Conservation (phyloP, 2,329 filamentous ascomycete species). For the Talaromyces sp. region DNA sequence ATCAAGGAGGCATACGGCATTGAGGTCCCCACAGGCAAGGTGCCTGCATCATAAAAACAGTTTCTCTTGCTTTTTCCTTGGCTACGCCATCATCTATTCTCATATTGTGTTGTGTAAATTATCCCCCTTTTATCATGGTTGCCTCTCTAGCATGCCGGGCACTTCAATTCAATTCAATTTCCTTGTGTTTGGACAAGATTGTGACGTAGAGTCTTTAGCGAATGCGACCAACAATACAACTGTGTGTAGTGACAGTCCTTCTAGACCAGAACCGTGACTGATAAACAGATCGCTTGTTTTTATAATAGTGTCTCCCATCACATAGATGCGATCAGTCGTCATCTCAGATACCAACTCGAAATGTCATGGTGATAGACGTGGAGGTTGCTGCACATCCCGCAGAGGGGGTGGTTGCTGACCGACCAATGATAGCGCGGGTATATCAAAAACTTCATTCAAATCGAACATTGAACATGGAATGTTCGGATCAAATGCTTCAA, state of each 20-base stretch:
- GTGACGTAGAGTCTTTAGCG: conserved; percentile 8
- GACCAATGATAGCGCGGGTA: conserved; percentile 31
- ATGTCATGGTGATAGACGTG: neutral
- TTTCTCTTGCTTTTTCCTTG: conserved; percentile 20
- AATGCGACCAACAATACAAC: neutral
- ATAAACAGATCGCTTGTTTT: neutral
- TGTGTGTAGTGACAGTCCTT: neutral
- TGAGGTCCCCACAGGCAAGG: conserved; percentile 69
- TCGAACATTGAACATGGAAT: too few species aligned
- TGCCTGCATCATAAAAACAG: conserved; percentile 43
- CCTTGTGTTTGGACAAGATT: conserved; percentile 14
- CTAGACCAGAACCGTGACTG: neutral
- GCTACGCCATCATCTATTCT: conserved; percentile 22
- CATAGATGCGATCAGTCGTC: neutral
- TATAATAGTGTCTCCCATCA: neutral
- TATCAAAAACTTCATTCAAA: conserved; percentile 30
- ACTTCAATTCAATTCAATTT: conserved; percentile 21
- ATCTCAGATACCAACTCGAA: too few species aligned
- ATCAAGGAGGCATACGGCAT: conserved; percentile 87
- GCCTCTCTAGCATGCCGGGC: conserved; percentile 26
- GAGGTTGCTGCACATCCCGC: conserved; percentile 9
- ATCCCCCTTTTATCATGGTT: conserved; percentile 28
- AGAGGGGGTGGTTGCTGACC: conserved; percentile 7
- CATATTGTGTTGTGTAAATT: conserved; percentile 33
- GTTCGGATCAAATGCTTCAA: too few species aligned